phyloP scores from a whole-genome alignment of 2,329 filamentous ascomycete genomes.

The Alternaria sp. region DNA sequence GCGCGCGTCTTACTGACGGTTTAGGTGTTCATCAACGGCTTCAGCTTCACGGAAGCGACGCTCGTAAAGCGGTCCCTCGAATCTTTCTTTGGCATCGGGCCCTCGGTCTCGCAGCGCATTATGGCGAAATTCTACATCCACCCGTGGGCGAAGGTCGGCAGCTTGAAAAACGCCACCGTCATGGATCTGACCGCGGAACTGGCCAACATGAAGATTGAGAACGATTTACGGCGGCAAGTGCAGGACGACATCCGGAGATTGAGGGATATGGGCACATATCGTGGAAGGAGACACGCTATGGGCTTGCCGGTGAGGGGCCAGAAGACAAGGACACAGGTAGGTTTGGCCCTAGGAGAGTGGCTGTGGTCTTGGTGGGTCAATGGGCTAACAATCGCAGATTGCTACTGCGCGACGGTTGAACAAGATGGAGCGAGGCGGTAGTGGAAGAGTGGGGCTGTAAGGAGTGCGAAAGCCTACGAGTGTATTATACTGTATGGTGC shows the following conservation, averaged over 20 bases:
- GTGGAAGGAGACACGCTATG: slow-evolving; percentile 92
- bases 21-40: slow-evolving; percentile 83
- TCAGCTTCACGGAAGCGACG: slow-evolving; percentile 83
- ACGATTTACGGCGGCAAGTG: slow-evolving; percentile 77
- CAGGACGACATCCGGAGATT: slow-evolving; percentile 85
- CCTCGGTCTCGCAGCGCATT: slow-evolving; percentile 65
- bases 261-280: slow-evolving; percentile 88
- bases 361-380: neutral
- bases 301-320: slow-evolving; percentile 90
- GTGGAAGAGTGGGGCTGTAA: slow-evolving; percentile 40
- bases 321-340: slow-evolving; percentile 77
- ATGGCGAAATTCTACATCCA: slow-evolving; percentile 91
- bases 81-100: slow-evolving; percentile 46
- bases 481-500: slow-evolving; percentile 41
- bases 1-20: slow-evolving; percentile 18
- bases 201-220: slow-evolving; percentile 92
- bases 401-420: slow-evolving; percentile 66
- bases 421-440: slow-evolving; percentile 60
- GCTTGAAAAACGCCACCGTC: slow-evolving; percentile 76
- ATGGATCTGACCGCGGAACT: slow-evolving; percentile 84
- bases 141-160: slow-evolving; percentile 77
- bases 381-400: slow-evolving; percentile 52
- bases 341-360: neutral
- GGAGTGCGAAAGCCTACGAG: neutral
- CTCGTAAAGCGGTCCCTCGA: slow-evolving; percentile 82